Evolutionary conservation across 495 filamentous ascomycete genomes (phyloP), one percentile per base, ranked within the genome.

Genomic region (Lentithecium fluviatile): DNA sequence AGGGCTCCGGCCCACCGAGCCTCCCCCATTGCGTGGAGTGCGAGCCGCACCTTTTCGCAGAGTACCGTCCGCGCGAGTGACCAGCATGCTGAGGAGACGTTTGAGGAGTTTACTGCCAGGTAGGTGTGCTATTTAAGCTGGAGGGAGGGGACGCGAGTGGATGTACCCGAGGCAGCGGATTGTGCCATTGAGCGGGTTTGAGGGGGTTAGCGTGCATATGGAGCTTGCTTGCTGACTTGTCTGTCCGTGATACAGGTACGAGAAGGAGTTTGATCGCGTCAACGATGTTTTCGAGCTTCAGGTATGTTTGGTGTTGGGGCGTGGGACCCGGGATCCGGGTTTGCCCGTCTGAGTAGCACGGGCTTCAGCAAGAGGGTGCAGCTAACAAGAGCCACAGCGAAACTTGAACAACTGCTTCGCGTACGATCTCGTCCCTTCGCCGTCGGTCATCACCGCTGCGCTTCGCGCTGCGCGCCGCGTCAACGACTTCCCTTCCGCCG

Each of bases 361-460:
- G 11, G 53, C 20, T 11, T 8, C n/a, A 3, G 25, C 26, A 38
- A 7, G 47, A 12, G 29, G 15, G 17, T 17, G n/a, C n/a, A n/a
- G n/a, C 65, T 68, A 24, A 69, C 50, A 13, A 24, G 32, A 5
- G 20, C 29, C 15, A 61, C 70, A 98, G 91, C 91, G 94, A 73
- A 99, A 99, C 78, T 83, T 99, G 67, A 99, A 99, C 87, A 99
- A 99, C 80, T 91, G 89, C 75, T 99, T 99, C 79, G 94, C 94
- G 75, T 99, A 99, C 86, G 94, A 99, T 84, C 85, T 99, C 71
- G 94, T 99, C 64, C 94, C 94, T 67, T 92, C 93, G 52, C 84
- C 93, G 52, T 85, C 90, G 68, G 95, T 99, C 72, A 85, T 97
- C 76, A 82, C 84, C 68, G 92, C 94, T 67, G 94, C 94, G 55